Evolutionary conservation across 129 eudicot genomes (phyloP).

Genomic region (Kitagawia praeruptora): DNA sequence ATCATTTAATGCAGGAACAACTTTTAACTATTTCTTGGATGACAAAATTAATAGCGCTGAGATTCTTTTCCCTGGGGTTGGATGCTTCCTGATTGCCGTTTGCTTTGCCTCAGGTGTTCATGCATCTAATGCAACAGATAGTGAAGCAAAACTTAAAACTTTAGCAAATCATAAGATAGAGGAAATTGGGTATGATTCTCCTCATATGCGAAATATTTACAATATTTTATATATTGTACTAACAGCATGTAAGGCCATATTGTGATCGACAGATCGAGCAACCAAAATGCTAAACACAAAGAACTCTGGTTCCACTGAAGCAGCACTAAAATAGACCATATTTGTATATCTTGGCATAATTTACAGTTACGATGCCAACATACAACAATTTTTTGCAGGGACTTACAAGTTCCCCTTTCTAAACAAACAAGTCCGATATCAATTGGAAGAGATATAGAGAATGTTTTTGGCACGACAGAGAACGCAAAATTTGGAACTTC

Average conservation of each 20-base stretch:
- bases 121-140: slow-evolving; percentile 67
- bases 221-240: not conserved
- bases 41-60: slow-evolving; percentile 72
- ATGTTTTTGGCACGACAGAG: slow-evolving; percentile 27
- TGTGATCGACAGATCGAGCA: not conserved
- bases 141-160: slow-evolving; percentile 41
- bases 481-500: slow-evolving; percentile 74
- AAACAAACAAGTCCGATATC: slow-evolving; percentile 19
- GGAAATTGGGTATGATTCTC: slow-evolving; percentile 30
- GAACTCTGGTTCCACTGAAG: not conserved
- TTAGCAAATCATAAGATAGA: slow-evolving; percentile 18
- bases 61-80: slow-evolving; percentile 84
- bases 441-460: slow-evolving; percentile 36
- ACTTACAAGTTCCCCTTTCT: slow-evolving; percentile 2
- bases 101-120: slow-evolving; percentile 66
- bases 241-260: not conserved
- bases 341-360: not conserved
- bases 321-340: not conserved
- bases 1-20: slow-evolving; percentile 48
- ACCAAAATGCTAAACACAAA: not conserved
- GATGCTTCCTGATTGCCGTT: slow-evolving; percentile 73
- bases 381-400: slow-evolving; percentile 33
- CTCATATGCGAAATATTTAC: not conserved
- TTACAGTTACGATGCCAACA: not conserved
- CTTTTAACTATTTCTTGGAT: slow-evolving; percentile 73